A percentile compares a stretch with the other conserved stretches of the same genome.
Conservation (phyloP, 768 basidiomycete species). For the Crassisporium funariophilum region DNA sequence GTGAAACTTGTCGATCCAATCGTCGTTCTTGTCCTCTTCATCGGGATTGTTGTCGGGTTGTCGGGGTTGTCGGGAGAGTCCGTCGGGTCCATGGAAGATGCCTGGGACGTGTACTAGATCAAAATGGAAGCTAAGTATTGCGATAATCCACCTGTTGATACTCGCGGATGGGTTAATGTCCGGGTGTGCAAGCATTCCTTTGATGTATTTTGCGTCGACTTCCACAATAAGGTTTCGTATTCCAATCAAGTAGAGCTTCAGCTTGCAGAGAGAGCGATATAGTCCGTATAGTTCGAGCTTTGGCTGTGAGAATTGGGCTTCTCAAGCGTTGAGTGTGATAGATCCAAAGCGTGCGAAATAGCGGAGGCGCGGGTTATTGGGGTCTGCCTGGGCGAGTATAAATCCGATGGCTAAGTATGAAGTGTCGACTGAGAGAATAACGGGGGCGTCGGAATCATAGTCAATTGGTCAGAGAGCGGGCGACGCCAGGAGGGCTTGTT, state of each 20-base stretch:
- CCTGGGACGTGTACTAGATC: constrained; percentile 30
- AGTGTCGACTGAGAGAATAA: constrained; percentile 41
- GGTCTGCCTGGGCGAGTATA: constrained; percentile 31
- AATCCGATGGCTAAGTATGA: constrained; percentile 35
- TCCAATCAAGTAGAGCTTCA: constrained; percentile 26
- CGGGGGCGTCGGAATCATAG: constrained; percentile 24
- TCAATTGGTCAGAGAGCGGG: constrained; percentile 35
- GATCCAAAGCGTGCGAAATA: constrained; percentile 36
- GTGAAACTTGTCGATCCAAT: constrained; percentile 21
- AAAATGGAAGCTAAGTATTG: constrained; percentile 39
- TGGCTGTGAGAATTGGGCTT: too few relatives aligned
- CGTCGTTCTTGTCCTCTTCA: constrained; percentile 15
- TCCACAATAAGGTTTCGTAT: constrained; percentile 28
- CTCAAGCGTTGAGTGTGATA: constrained; percentile 35
- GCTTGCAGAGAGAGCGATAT: constrained; percentile 18
- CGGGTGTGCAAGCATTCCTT: constrained; percentile 41
- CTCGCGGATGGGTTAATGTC: constrained; percentile 37
- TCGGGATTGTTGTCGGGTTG: constrained; percentile 17
- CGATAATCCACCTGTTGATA: constrained; percentile 45
- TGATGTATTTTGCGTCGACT: constrained; percentile 32
- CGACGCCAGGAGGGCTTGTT: constrained; percentile 19
- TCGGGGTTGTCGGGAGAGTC: constrained; percentile 23
- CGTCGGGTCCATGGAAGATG: constrained; percentile 27
- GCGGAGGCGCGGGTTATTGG: constrained; percentile 9
- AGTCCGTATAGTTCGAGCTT: constrained; percentile 34